Evolutionary conservation across 768 basidiomycete species (phyloP).

Genomic region (Tricholoma hemisulphureum): DNA sequence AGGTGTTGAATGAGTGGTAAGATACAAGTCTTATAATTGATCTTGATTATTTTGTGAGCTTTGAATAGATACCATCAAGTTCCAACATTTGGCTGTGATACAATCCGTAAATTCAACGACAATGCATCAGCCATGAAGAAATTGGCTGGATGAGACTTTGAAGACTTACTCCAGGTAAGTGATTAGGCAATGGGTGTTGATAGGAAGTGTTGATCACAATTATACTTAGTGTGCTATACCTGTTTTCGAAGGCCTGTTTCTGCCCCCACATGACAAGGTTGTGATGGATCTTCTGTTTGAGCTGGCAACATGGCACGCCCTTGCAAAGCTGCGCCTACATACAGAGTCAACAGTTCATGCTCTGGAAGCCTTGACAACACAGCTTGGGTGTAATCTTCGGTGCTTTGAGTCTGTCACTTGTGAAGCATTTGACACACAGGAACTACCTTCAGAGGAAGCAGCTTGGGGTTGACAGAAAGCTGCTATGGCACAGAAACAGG

Average conservation of each 20-base stretch:
- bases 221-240: no score
- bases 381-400: conserved; percentile 4
- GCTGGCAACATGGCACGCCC: conserved; percentile 28
- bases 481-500: no score
- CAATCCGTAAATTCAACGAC: conserved; percentile 21
- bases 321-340: conserved; percentile 25
- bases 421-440: conserved; percentile 6
- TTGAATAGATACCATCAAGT: conserved; percentile 2
- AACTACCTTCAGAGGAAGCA: no score
- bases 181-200: background rate
- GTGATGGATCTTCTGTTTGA: no score
- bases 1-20: no score
- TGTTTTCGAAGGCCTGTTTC: no score
- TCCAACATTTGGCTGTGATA: conserved; percentile 11
- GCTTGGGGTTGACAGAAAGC: no score
- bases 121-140: conserved; percentile 23
- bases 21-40: no score
- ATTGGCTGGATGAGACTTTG: conserved; percentile 24
- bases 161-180: conserved; percentile 30
- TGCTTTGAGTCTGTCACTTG: conserved; percentile 9
- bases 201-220: conserved; percentile 14
- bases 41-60: no score
- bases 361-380: conserved; percentile 4
- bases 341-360: conserved; percentile 7
- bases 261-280: no score